Base-by-base conservation (phyloP, 495 filamentous ascomycete genomes). In the Penicillium turbatum region DNA sequence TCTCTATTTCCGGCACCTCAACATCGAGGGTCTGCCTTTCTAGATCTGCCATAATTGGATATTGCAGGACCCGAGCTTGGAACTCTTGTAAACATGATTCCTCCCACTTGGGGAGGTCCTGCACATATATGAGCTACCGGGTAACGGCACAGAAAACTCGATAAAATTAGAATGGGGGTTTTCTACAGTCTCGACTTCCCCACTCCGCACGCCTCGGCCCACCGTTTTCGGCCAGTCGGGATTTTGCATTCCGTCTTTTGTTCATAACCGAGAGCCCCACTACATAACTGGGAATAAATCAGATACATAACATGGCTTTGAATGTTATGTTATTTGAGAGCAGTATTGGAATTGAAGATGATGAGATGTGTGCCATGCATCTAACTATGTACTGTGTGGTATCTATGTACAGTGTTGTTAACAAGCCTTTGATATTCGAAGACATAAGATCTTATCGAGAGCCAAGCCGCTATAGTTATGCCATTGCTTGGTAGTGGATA, bases 21-120 rank as follows among this genome's bases (percentile, higher is more conserved):
- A 46, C 37, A 9, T 45, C 48, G 2, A 16, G 27, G 5, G 27
- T 11, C 15, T 41, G 36, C 37, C 40, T 48, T 30, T 55, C 53
- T 21, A 55, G n/a, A 36, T 55, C 53, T 27, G 53, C 41, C 41
- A 44, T 43, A 2, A 12, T 35, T 31, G 2, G 32, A 35, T 35
- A 35, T 13, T n/a, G 32, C 4, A 2, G 31, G 10, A 10, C 10
- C n/a, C n/a, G n/a, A n/a, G n/a, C n/a, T n/a, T 34, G 12, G 10
- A 12, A 2, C 9, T 2, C 12, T 32, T 32, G 31, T 32, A 32
- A 10, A 32, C 8, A 32, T 11, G 9, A 11, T 32, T 32, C 31
- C n/a, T n/a, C n/a, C n/a, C n/a, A n/a, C n/a, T n/a, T n/a, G n/a
- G 32, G 32, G 32, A 10, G 13, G 11, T 10, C 1, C 35, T 16